phyloP scores from a whole-genome alignment of 441 rosid species.

The Gossypium trilobum region DNA sequence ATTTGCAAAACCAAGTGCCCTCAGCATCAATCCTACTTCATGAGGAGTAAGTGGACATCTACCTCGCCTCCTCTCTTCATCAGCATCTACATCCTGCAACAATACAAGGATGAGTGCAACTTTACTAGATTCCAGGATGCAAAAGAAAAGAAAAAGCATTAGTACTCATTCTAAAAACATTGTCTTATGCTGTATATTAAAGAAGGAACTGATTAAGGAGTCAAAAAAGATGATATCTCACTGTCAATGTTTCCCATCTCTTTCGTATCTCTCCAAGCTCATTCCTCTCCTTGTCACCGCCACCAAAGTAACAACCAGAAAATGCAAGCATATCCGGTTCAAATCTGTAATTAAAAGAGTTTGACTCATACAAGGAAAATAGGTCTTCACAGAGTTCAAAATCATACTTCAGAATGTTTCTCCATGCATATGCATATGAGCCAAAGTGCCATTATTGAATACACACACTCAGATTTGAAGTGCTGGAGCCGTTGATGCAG shows the following conservation, averaged over 20 bases:
- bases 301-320: slow-evolving; percentile 97
- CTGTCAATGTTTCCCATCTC: slow-evolving; percentile 94
- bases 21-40: slow-evolving; percentile 92
- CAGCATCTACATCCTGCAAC: slow-evolving; percentile 70
- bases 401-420: background rate
- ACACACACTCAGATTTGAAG: background rate
- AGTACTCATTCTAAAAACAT: background rate
- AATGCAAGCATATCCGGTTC: slow-evolving; percentile 99
- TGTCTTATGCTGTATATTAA: background rate
- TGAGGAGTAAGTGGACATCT: slow-evolving; percentile 95
- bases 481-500: background rate
- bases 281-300: slow-evolving; percentile 83
- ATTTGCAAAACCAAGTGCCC: slow-evolving; percentile 82
- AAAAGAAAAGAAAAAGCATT: slow-evolving; percentile 1
- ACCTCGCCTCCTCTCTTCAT: slow-evolving; percentile 86
- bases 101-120: background rate
- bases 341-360: slow-evolving; percentile 46
- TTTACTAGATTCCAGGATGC: slow-evolving; percentile 2
- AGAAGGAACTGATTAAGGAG: background rate
- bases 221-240: slow-evolving; percentile 33
- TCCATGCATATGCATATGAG: background rate
- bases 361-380: slow-evolving; percentile 5
- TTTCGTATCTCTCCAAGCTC: slow-evolving; percentile 89
- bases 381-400: background rate
- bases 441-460: background rate